Evolutionary conservation across 2,329 filamentous ascomycete genomes (phyloP).

Genomic region (Fragosphaeria purpurea): DNA sequence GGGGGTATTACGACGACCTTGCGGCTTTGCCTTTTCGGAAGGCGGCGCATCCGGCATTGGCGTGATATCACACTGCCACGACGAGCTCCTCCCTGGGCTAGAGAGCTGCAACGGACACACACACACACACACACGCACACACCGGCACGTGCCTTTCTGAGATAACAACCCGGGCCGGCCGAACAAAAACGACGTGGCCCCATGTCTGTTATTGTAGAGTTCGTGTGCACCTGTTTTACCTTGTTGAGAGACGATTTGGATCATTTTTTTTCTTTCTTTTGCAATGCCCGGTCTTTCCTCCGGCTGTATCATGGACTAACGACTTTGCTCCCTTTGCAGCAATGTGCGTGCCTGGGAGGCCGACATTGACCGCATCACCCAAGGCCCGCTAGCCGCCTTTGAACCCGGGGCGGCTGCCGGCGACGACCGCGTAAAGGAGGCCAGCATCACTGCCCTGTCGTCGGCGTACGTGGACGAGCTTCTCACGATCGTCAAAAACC

Average conservation of each 20-base stretch:
- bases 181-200: background rate
- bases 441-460: conserved; percentile 32
- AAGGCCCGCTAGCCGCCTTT: conserved; percentile 31
- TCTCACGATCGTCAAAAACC: conserved; percentile 55
- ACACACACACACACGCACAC: background rate
- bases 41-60: conserved; percentile 5
- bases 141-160: background rate
- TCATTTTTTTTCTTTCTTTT: background rate
- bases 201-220: conserved; percentile 42
- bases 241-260: background rate
- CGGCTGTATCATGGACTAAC: background rate
- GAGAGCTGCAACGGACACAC: too few species aligned
- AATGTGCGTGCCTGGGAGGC: conserved; percentile 21
- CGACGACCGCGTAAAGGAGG: conserved; percentile 8
- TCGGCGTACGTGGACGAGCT: conserved; percentile 51
- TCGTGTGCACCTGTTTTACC: conserved; percentile 17
- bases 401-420: conserved; percentile 3
- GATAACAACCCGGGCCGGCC: too few species aligned
- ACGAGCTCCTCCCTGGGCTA: background rate
- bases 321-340: conserved; percentile 1
- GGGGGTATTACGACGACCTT: too few species aligned
- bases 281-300: background rate
- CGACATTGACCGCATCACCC: conserved; percentile 54
- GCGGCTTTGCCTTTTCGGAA: background rate
- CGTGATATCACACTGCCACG: background rate